Base-by-base conservation (phyloP, 352 stramenopile species). In the Phytophthora constricta region DNA sequence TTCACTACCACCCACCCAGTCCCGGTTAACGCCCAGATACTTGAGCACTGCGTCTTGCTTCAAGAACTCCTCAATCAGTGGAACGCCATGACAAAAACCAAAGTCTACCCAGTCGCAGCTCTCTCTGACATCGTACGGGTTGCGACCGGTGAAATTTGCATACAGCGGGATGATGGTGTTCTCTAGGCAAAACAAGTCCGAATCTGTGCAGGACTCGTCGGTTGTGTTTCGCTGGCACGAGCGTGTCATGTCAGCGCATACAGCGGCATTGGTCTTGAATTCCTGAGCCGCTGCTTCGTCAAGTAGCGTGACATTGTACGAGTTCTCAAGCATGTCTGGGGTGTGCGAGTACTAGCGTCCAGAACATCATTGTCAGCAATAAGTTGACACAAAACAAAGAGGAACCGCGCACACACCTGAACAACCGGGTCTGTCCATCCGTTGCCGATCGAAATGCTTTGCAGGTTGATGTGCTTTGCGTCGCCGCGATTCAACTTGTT, bases 291-390 rank as follows among this genome's bases (percentile, higher is more conserved):
- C 56, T 7, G 46, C 41, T 5, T 76, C 68, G 5, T 73, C 70
- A 7, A 89, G 54, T 23, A 89, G 33, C n/a, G 78, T 82, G 34
- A 83, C 49, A 58, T 86, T 87, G 64, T 89, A 91, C 46, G 64
- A 34, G 55, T 91, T 91, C 23, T 87, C 39, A 8, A 69, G 62
- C 56, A 88, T 87, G 14, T 86, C 76, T 1, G 61, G 37, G 25
- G 59, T 60, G 50, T 87, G 66, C 16, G 54, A 14, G 27, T 62
- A 65, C 62, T 65, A 34, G 16, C n/a, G 26, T 19, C 16, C 9
- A 51, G 2, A 52, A 10, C 22, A 10, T 19, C 43, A 16, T 16
- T 31, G 19, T 52, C 58, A 83, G 68, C 33, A 19, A 27, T 20
- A 51, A 8, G 20, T 19, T 4, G 5, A 45, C 9, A 19, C n/a